Base-by-base conservation (phyloP, 108 stramenopile genomes). In the Skeletonema potamos region DNA sequence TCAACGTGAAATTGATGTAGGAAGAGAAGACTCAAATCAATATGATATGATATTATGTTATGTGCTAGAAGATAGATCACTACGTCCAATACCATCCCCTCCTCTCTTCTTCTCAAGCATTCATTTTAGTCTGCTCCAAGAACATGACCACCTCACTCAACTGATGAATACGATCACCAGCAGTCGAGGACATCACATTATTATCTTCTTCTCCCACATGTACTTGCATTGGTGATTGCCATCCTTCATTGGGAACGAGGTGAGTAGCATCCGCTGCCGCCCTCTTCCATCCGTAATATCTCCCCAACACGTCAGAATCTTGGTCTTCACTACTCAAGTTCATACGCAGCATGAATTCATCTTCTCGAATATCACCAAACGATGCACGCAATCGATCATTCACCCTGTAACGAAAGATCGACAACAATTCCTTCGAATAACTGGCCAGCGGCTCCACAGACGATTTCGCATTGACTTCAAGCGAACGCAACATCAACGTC, bases 91-190 rank as follows among this genome's bases (percentile, higher is more conserved):
- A 3, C n/a, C 15, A 2, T 41, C 39, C 15, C 15, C 39, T 10
- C 34, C 13, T n/a, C 39, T 41, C 39, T n/a, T n/a, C 39, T 10
- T 7, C 29, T 76, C 74, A 76, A 27, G 74, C 69, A 77, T 77
- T 82, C 76, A 82, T 43, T 57, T 77, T 77, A 7, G 43, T 34
- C 64, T 78, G 68, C 73, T 82, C 82, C 77, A 82, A 62, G 37
- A 82, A 82, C 70, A 74, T 74, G 62, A 82, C 77, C 54, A 73
- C 64, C 55, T 74, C 58, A 10, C 77, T 58, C 68, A 82, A 54
- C n/a, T 74, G 57, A 9, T 57, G 39, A 26, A 82, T 69, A 6
- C 77, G 48, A 64, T 66, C 62, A 6, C 6, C 64, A 27, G 69
- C 62, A 55, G 28, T 34, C 8, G 54, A 54, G 20, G 26, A 51